Conservation (phyloP, 345 rosid genomes). For the Gossypium mustelinum region DNA sequence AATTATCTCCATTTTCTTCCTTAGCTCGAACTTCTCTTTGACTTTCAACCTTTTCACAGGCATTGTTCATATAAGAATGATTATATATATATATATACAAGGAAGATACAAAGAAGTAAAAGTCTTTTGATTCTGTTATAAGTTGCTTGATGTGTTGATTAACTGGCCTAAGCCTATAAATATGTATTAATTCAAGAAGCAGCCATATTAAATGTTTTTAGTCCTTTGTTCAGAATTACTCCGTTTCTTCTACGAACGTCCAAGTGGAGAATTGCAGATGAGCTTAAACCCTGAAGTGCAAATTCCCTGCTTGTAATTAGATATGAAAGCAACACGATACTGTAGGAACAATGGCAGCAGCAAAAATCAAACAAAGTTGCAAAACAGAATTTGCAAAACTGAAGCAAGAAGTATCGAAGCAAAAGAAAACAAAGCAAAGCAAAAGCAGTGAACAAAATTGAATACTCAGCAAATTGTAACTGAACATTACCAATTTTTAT, state of each 20-base stretch:
- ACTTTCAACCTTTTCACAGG: not conserved
- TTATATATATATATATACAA: not conserved
- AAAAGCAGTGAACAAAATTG: too few species aligned
- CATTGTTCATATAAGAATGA: not conserved
- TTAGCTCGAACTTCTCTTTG: not conserved
- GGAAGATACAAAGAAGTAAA: not conserved
- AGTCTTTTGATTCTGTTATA: not conserved
- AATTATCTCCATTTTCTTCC: conserved; percentile 9
- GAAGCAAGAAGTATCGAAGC: too few species aligned
- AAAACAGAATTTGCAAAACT: too few species aligned
- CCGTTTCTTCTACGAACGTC: not conserved
- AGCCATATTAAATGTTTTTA: not conserved
- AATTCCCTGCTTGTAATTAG: not conserved
- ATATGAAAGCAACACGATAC: not conserved
- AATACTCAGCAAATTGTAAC: too few species aligned
- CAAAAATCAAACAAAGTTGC: too few species aligned
- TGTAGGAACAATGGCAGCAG: too few species aligned
- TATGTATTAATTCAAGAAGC: not conserved
- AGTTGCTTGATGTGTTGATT: not conserved
- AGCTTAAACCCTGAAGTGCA: not conserved
- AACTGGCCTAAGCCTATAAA: not conserved
- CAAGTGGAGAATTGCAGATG: not conserved
- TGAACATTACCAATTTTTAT: too few species aligned
- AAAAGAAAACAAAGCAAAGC: too few species aligned
- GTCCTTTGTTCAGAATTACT: not conserved